phyloP scores from a whole-genome alignment of 169 alveolate species.

The Plasmodium vivax region DNA sequence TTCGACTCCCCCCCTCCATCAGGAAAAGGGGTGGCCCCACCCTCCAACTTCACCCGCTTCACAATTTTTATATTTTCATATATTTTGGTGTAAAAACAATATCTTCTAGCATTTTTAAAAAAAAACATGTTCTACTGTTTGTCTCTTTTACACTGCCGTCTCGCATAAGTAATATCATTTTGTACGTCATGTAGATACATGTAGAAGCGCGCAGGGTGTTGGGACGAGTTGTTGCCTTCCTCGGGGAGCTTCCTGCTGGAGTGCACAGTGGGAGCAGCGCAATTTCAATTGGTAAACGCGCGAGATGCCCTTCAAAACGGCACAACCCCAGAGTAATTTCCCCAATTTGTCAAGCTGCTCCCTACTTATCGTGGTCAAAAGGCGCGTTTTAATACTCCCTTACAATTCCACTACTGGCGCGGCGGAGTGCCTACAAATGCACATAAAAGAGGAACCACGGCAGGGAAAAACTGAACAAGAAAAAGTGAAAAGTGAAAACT shows the following conservation, averaged over 20 bases:
- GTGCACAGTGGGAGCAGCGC: not conserved
- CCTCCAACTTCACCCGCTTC: not conserved
- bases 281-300: not conserved
- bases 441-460: not conserved
- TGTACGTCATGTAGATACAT: not conserved
- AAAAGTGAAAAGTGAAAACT: not conserved
- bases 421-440: not conserved
- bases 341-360: not conserved
- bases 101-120: conserved; percentile 37
- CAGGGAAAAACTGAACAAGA: not conserved
- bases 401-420: not conserved
- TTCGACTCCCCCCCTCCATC: not conserved
- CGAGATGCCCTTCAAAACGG: not conserved
- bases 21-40: not conserved
- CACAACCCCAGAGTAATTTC: not conserved
- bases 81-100: conserved; percentile 53
- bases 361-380: not conserved
- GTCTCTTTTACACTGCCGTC: not conserved
- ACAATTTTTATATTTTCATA: conserved; percentile 62
- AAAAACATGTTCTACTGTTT: conserved; percentile 33
- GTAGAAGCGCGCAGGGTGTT: not conserved
- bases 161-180: not conserved
- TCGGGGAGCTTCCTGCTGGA: not conserved
- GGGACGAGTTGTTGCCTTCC: not conserved
- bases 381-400: not conserved